Percentiles rank a stretch among this genome's conserved stretches.
Evolutionary conservation across 768 basidiomycete species (phyloP).

Genomic region (Suillus paluster): DNA sequence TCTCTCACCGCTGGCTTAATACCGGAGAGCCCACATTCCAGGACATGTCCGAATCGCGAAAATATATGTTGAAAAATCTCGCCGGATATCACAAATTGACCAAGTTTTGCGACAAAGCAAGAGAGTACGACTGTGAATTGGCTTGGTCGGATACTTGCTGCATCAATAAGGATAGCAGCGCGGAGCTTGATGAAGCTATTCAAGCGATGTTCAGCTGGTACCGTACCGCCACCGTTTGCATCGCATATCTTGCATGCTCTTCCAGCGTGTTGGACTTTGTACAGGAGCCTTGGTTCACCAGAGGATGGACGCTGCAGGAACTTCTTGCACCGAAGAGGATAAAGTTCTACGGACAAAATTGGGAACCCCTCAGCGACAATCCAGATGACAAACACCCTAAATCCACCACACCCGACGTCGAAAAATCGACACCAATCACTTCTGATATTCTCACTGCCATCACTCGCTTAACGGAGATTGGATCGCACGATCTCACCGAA

Average conservation of each 20-base stretch:
- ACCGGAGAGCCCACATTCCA: conserved; percentile 20
- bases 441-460: conserved; percentile 16
- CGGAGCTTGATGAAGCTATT: conserved; percentile 35
- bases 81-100: conserved; percentile 22
- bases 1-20: conserved; percentile 27
- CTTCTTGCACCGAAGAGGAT: conserved; percentile 17
- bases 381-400: conserved; percentile 14
- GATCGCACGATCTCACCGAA: conserved; percentile 12
- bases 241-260: conserved; percentile 24
- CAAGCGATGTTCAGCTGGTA: conserved; percentile 36
- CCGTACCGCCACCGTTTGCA: conserved; percentile 24
- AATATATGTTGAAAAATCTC: neutral
- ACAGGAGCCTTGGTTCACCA: conserved; percentile 25
- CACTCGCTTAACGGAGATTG: conserved; percentile 18
- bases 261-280: conserved; percentile 13
- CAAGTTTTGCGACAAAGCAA: conserved; percentile 21
- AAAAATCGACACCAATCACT: conserved; percentile 15
- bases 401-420: conserved; percentile 2
- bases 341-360: conserved; percentile 23
- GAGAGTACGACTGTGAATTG: conserved; percentile 22
- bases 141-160: conserved; percentile 30
- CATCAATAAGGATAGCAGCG: conserved; percentile 30
- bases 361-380: conserved; percentile 19
- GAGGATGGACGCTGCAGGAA: conserved; percentile 25
- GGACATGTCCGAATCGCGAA: conserved; percentile 10